A percentile compares a stretch with the other conserved stretches of the same genome.
phyloP scores from a whole-genome alignment of 2,329 filamentous ascomycete species.

The Aureobasidium leucospermi region DNA sequence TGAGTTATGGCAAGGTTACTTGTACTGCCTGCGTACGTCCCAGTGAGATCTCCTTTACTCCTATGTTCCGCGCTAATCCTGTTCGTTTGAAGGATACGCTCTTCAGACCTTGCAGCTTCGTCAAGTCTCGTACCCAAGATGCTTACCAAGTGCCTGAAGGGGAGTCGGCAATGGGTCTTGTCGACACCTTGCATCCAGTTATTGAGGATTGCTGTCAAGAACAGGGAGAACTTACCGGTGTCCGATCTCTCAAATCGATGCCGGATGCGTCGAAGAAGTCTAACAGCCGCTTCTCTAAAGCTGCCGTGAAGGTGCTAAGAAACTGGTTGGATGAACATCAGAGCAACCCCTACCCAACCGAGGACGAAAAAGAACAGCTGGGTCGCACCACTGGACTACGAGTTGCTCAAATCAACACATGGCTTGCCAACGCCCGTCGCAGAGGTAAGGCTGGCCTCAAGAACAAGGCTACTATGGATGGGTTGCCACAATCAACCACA shows the following conservation, averaged over 20 bases:
- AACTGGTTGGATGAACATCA: constrained; percentile 76
- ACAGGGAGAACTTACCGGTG: constrained; percentile 29
- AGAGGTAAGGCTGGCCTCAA: constrained; percentile 64
- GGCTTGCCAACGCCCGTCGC: constrained; percentile 83
- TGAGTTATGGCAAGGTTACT: constrained; percentile 30
- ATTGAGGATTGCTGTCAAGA: constrained; percentile 33
- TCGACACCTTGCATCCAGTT: constrained; percentile 43
- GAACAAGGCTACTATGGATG: constrained; percentile 58
- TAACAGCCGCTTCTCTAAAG: constrained; percentile 69
- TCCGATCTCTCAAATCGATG: constrained; percentile 26
- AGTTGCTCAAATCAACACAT: constrained; percentile 80
- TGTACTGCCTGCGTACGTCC: constrained; percentile 36
- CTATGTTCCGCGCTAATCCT: neutral
- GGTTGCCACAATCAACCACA: constrained; percentile 30
- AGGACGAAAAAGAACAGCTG: constrained; percentile 75
- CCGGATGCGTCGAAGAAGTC: constrained; percentile 43
- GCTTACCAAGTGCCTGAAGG: constrained; percentile 15
- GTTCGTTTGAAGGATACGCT: constrained; percentile 27
- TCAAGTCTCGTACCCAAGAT: constrained; percentile 24
- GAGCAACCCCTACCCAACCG: constrained; percentile 79
- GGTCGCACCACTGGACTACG: constrained; percentile 73
- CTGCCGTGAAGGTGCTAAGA: constrained; percentile 73
- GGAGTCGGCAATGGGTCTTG: constrained; percentile 27
- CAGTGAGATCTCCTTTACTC: neutral
- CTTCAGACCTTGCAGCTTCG: constrained; percentile 43